Conservation (phyloP, 2,329 filamentous ascomycete genomes). For the Paracoccidioides brasiliensis region DNA sequence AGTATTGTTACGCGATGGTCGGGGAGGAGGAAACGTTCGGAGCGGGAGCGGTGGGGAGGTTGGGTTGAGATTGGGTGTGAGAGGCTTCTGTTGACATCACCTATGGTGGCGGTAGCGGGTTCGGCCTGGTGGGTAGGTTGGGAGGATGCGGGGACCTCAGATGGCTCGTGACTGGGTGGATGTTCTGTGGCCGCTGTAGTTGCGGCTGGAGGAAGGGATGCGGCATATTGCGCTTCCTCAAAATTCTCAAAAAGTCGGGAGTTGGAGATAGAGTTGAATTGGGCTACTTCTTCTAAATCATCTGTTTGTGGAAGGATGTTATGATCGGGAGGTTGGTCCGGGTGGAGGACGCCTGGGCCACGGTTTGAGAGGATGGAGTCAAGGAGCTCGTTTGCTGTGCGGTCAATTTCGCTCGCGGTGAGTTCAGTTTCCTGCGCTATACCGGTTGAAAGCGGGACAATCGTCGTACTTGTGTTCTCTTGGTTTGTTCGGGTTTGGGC, state of each 20-base stretch:
- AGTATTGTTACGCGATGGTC: slow-evolving; percentile 31
- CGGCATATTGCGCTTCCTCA: not conserved
- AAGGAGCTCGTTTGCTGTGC: slow-evolving; percentile 20
- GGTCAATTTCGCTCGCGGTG: slow-evolving; percentile 19
- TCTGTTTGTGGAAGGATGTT: not conserved
- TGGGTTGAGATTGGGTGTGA: not conserved
- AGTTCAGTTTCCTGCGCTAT: slow-evolving; percentile 6
- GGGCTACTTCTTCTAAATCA: not conserved
- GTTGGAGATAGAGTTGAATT: not conserved
- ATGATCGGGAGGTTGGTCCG: not conserved
- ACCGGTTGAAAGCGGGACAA: slow-evolving; percentile 7
- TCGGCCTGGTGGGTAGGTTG: not conserved
- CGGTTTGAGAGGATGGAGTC: slow-evolving; percentile 21
- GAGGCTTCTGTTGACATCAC: slow-evolving; percentile 5
- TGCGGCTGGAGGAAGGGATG: not conserved
- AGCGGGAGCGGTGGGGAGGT: slow-evolving; percentile 11
- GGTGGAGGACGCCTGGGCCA: not conserved
- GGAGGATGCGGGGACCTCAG: not conserved
- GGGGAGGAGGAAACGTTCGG: slow-evolving; percentile 6
- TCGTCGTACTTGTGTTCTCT: not conserved
- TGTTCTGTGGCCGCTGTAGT: not conserved
- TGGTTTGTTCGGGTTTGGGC: slow-evolving; percentile 9
- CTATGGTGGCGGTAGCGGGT: not conserved
- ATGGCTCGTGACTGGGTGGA: not conserved
- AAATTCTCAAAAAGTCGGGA: not conserved